phyloP scores from a whole-genome alignment of 129 eudicot species.

The Centrapalus pauciflorus region DNA sequence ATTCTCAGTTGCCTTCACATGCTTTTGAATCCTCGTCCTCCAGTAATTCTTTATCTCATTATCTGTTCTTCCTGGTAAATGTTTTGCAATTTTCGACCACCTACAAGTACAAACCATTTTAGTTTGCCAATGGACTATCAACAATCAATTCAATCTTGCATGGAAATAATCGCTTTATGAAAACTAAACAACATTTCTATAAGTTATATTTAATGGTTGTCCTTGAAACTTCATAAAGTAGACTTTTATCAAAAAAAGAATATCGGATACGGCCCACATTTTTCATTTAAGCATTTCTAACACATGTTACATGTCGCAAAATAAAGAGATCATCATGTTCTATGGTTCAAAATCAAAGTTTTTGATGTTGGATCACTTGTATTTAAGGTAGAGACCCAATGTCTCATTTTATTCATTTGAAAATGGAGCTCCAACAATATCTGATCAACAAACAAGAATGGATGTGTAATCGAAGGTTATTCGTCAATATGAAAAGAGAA shows the following conservation, averaged over 20 bases:
- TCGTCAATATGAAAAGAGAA: neutral
- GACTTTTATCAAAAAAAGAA: too few relatives aligned
- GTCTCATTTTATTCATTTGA: neutral
- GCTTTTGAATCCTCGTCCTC: slow-evolving; percentile 88
- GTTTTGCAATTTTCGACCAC: slow-evolving; percentile 94
- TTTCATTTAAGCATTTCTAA: neutral
- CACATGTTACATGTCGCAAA: slow-evolving; percentile 32
- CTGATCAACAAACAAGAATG: neutral
- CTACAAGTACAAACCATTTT: slow-evolving; percentile 31
- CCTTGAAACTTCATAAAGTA: too few relatives aligned
- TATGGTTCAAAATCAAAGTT: slow-evolving; percentile 30
- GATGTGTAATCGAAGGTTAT: neutral
- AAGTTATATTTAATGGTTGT: too few relatives aligned
- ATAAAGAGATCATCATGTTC: slow-evolving; percentile 34
- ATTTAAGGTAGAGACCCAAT: slow-evolving; percentile 18
- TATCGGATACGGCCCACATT: neutral
- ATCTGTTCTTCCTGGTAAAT: slow-evolving; percentile 87
- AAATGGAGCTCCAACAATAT: neutral
- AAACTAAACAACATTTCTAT: too few relatives aligned
- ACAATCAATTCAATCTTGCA: too few relatives aligned
- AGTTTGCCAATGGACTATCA: too few relatives aligned
- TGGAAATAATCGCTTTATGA: too few relatives aligned
- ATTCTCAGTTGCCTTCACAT: slow-evolving; percentile 43
- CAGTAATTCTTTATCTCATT: slow-evolving; percentile 86
- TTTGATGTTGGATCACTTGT: slow-evolving; percentile 10